Conservation (phyloP, 2,329 filamentous ascomycete genomes). For the Aureobasidium leucospermi region DNA sequence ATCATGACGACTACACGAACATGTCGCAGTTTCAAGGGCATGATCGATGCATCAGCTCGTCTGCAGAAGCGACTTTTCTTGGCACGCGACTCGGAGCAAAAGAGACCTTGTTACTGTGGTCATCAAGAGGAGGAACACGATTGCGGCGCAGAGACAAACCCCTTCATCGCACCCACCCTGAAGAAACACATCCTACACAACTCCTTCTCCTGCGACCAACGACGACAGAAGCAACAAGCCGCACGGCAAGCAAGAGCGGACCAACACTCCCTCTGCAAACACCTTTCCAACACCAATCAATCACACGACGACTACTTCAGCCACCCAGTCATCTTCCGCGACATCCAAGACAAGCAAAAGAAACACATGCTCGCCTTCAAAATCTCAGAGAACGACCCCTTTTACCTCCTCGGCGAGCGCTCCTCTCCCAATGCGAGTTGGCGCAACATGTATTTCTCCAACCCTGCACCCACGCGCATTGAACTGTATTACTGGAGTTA, state of each 20-base stretch:
- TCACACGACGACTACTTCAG: not conserved
- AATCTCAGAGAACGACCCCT: constrained; percentile 10
- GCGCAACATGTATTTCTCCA: constrained; percentile 11
- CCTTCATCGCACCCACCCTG: not conserved
- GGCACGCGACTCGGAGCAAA: constrained; percentile 10
- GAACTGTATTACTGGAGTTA: constrained; percentile 12
- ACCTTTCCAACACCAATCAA: not conserved
- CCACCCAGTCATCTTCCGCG: constrained; percentile 9
- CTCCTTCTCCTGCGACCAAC: constrained; percentile 8
- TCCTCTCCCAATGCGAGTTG: not conserved
- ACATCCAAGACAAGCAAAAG: constrained; percentile 1
- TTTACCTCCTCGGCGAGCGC: constrained; percentile 8
- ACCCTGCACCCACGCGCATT: constrained; percentile 6
- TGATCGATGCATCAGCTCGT: constrained; percentile 10
- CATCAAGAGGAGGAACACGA: not conserved
- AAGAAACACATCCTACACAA: constrained; percentile 11
- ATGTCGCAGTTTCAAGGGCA: constrained; percentile 13
- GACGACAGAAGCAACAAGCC: not conserved
- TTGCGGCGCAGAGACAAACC: constrained; percentile 6
- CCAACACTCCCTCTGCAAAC: not conserved
- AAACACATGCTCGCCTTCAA: constrained; percentile 12
- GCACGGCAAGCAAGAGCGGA: not conserved
- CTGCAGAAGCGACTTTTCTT: constrained; percentile 9
- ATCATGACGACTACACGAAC: constrained; percentile 6
- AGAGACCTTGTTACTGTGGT: not conserved